Evolutionary conservation across 805 yeast genomes (phyloP).

Genomic region (Hanseniaspora clermontiae): DNA sequence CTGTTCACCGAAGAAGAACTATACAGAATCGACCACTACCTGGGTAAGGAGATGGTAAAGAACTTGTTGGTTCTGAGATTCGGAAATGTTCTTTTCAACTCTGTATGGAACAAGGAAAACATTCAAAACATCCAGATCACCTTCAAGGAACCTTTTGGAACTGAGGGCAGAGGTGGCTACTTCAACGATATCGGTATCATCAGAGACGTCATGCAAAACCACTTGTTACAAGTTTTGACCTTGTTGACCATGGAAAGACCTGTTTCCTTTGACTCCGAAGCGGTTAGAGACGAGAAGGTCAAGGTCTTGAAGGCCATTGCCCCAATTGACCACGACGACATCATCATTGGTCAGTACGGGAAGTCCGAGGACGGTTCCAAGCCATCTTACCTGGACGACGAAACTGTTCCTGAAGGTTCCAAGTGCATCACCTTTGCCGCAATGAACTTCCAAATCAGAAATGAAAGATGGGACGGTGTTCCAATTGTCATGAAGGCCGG

Average conservation of each 20-base stretch:
- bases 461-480: conserved; percentile 97
- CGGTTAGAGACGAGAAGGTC: conserved; percentile 92
- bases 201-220: conserved; percentile 97
- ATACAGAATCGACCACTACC: conserved; percentile 90
- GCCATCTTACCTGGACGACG: conserved; percentile 87
- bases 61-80: conserved; percentile 80
- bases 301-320: conserved; percentile 74
- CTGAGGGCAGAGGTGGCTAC: conserved; percentile 98
- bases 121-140: conserved; percentile 74
- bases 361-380: conserved; percentile 75
- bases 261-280: conserved; percentile 77
- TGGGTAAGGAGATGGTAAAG: conserved; percentile 97
- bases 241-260: conserved; percentile 94
- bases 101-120: conserved; percentile 78
- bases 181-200: conserved; percentile 90
- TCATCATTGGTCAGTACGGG: conserved; percentile 78
- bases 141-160: conserved; percentile 96
- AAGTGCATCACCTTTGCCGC: conserved; percentile 92
- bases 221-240: conserved; percentile 82
- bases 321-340: conserved; percentile 50
- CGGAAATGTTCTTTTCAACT: conserved; percentile 74
- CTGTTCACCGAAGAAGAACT: conserved; percentile 82
- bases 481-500: conserved; percentile 95
- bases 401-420: conserved; percentile 68
- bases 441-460: conserved; percentile 58